phyloP scores from a whole-genome alignment of 805 yeast species.

The Myxozyma kluyveri region DNA sequence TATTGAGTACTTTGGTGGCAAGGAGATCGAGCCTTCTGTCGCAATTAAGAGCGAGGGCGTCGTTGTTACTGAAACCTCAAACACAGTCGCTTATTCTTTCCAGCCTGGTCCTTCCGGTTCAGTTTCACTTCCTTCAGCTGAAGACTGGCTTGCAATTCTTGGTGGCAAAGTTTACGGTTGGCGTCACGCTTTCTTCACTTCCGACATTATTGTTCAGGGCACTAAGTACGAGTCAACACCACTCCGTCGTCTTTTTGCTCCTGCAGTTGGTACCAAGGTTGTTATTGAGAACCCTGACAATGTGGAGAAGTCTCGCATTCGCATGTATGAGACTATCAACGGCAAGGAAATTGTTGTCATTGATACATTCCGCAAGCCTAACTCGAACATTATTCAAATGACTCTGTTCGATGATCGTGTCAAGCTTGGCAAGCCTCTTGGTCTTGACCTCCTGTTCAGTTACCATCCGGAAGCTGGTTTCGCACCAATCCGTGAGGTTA shows the following conservation, averaged over 20 bases:
- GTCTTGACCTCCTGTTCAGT: slow-evolving; percentile 72
- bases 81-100: slow-evolving; percentile 12
- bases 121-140: slow-evolving; percentile 41
- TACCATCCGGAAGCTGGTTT: slow-evolving; percentile 87
- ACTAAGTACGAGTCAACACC: slow-evolving; percentile 76
- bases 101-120: slow-evolving; percentile 30
- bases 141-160: slow-evolving; percentile 72
- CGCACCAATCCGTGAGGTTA: slow-evolving; percentile 88
- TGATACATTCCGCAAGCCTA: slow-evolving; percentile 50
- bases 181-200: slow-evolving; percentile 86
- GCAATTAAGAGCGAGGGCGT: slow-evolving; percentile 31
- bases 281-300: slow-evolving; percentile 56
- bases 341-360: slow-evolving; percentile 64
- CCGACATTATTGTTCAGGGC: slow-evolving; percentile 82
- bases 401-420: slow-evolving; percentile 85
- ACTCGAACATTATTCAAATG: slow-evolving; percentile 58
- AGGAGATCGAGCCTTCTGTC: slow-evolving; percentile 43
- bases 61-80: slow-evolving; percentile 31
- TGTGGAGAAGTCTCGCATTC: slow-evolving; percentile 56
- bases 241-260: slow-evolving; percentile 73
- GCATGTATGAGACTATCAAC: slow-evolving; percentile 67
- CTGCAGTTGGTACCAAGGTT: slow-evolving; percentile 60
- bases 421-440: slow-evolving; percentile 67
- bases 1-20: slow-evolving; percentile 85
- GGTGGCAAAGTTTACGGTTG: slow-evolving; percentile 80